Evolutionary conservation across 768 basidiomycete genomes (phyloP).

Genomic region (Coprinopsis strossmayeri): DNA sequence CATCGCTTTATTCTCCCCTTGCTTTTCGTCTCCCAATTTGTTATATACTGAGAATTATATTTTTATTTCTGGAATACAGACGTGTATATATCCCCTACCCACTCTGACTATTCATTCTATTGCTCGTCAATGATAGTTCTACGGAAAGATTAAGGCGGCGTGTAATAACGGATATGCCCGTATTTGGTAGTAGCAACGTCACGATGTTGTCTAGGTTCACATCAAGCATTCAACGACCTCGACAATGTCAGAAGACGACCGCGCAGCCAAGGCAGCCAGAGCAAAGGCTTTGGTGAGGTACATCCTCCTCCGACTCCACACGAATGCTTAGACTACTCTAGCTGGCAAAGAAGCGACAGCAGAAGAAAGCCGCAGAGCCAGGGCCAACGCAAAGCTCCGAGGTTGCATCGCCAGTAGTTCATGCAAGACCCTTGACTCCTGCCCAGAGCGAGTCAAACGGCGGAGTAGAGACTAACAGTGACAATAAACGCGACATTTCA

Average conservation of each 20-base stretch:
- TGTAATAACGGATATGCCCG: constrained; percentile 13
- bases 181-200: constrained; percentile 15
- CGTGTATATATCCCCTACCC: constrained; percentile 7
- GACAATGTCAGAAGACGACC: constrained; percentile 65
- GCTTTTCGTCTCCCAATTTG: constrained; percentile 21
- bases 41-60: constrained; percentile 45
- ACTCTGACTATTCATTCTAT: neutral
- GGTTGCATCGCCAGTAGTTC: constrained; percentile 32
- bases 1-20: constrained; percentile 23
- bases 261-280: constrained; percentile 76
- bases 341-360: constrained; percentile 73
- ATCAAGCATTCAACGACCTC: constrained; percentile 1
- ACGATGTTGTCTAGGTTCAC: neutral
- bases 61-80: constrained; percentile 20
- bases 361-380: constrained; percentile 53
- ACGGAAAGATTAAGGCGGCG: too few species aligned
- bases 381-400: constrained; percentile 17
- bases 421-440: constrained; percentile 43
- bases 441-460: constrained; percentile 32
- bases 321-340: constrained; percentile 19
- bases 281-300: constrained; percentile 71
- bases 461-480: constrained; percentile 22
- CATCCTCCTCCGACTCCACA: constrained; percentile 6
- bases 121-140: too few species aligned
- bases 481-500: constrained; percentile 45